phyloP scores from a whole-genome alignment of 495 filamentous ascomycete genomes.

The Daldinia decipiens region DNA sequence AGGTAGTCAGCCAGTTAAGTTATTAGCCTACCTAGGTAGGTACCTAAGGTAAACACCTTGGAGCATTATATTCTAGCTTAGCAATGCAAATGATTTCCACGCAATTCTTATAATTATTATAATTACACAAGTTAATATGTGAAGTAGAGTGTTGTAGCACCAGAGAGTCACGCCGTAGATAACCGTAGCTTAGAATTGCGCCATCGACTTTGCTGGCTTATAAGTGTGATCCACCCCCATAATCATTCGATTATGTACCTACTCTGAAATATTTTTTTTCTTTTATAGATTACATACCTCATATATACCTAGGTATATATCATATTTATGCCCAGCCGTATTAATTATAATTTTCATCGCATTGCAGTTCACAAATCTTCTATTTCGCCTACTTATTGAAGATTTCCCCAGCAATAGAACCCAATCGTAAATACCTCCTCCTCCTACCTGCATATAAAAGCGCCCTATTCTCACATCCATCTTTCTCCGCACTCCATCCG shows the following conservation, averaged over 20 bases:
- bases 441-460: too few species aligned
- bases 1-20: background rate
- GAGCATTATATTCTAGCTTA: slow-evolving; percentile 1
- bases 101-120: background rate
- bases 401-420: background rate
- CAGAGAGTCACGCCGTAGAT: slow-evolving; percentile 25
- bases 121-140: background rate
- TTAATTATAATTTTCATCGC: background rate
- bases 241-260: slow-evolving; percentile 4
- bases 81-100: background rate
- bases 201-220: slow-evolving; percentile 13
- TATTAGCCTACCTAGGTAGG: background rate
- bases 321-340: background rate
- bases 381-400: background rate
- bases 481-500: background rate
- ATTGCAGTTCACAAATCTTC: background rate
- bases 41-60: background rate
- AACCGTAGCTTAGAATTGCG: slow-evolving; percentile 23
- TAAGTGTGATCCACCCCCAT: slow-evolving; percentile 10
- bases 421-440: background rate
- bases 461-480: background rate
- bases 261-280: background rate
- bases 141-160: slow-evolving; percentile 10
- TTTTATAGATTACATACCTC: too few species aligned
- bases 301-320: too few species aligned